phyloP scores from a whole-genome alignment of 768 basidiomycete species.

The Amanita jacksonii region DNA sequence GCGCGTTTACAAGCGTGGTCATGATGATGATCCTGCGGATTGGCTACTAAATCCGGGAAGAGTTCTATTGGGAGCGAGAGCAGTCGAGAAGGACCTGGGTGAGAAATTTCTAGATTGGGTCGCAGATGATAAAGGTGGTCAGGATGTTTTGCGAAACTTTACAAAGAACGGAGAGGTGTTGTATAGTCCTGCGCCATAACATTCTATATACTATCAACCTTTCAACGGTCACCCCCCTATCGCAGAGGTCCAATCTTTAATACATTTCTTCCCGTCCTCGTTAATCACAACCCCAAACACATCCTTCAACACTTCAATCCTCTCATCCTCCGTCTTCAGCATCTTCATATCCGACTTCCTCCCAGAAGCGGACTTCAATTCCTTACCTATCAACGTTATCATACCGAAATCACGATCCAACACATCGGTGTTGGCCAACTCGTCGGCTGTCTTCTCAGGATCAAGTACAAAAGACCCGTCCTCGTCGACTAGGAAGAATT shows the following conservation, averaged over 20 bases:
- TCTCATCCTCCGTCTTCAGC: constrained; percentile 20
- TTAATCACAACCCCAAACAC: constrained; percentile 19
- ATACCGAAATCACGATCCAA: background rate
- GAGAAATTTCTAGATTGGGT: constrained; percentile 37
- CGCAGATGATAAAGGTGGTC: constrained; percentile 28
- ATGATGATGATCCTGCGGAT: constrained; percentile 25
- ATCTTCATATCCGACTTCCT: constrained; percentile 14
- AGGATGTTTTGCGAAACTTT: constrained; percentile 31
- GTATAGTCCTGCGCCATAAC: constrained; percentile 25
- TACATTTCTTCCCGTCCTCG: constrained; percentile 15
- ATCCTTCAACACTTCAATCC: constrained; percentile 19
- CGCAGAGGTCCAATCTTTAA: constrained; percentile 17
- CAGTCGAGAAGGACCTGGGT: constrained; percentile 18
- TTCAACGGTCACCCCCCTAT: no score
- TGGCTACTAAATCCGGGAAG: constrained; percentile 38
- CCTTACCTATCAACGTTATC: constrained; percentile 17
- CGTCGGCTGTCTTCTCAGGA: background rate
- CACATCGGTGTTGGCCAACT: background rate
- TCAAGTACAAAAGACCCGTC: constrained; percentile 5
- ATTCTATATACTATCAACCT: no score
- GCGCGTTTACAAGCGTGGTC: constrained; percentile 31
- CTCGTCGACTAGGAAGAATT: constrained; percentile 18
- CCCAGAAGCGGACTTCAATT: constrained; percentile 19
- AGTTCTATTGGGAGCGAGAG: constrained; percentile 27
- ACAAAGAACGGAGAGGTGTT: constrained; percentile 22